A percentile compares a stretch with the other conserved stretches of the same genome.
Evolutionary conservation across 208 protist species (phyloP).

Genomic region (Blechomonas ayalai): DNA sequence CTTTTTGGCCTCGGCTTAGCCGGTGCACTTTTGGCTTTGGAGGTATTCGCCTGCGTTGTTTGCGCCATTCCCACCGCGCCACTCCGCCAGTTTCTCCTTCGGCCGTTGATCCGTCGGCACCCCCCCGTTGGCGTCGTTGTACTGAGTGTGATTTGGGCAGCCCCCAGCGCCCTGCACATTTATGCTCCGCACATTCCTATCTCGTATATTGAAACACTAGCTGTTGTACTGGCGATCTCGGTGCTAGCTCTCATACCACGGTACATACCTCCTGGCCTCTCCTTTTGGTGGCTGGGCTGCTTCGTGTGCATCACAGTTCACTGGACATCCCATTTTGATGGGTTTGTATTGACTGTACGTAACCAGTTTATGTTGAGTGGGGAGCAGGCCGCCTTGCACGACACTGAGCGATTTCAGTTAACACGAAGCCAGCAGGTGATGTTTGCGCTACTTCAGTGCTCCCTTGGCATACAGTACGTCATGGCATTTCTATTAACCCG

Average conservation of each 20-base stretch:
- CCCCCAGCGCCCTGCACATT: constrained; percentile 27
- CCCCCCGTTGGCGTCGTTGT: constrained; percentile 3
- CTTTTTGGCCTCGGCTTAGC: constrained; percentile 34
- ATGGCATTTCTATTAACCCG: constrained; percentile 13
- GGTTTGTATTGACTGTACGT: constrained; percentile 41
- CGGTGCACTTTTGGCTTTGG: constrained; percentile 15
- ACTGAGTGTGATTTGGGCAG: constrained; percentile 26
- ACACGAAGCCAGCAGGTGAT: constrained; percentile 21
- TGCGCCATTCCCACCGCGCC: constrained; percentile 12
- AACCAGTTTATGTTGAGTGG: constrained; percentile 42
- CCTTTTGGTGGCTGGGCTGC: constrained; percentile 24
- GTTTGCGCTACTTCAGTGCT: constrained; percentile 26
- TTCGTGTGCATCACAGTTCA: constrained; percentile 9
- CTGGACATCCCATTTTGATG: constrained; percentile 61
- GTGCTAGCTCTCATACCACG: constrained; percentile 32
- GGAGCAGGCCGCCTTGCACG: constrained; percentile 16
- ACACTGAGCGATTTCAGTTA: constrained; percentile 34
- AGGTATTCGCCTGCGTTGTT: constrained; percentile 9
- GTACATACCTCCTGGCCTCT: constrained; percentile 13
- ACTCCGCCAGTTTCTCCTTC: constrained; percentile 15
- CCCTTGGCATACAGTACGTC: constrained; percentile 21
- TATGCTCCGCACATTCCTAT: constrained; percentile 31
- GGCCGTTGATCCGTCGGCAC: constrained; percentile 10
- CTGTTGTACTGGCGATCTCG: constrained; percentile 17
- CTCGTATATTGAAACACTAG: constrained; percentile 24